Conservation (phyloP, 306 rosid species). For the Corylus americana region DNA sequence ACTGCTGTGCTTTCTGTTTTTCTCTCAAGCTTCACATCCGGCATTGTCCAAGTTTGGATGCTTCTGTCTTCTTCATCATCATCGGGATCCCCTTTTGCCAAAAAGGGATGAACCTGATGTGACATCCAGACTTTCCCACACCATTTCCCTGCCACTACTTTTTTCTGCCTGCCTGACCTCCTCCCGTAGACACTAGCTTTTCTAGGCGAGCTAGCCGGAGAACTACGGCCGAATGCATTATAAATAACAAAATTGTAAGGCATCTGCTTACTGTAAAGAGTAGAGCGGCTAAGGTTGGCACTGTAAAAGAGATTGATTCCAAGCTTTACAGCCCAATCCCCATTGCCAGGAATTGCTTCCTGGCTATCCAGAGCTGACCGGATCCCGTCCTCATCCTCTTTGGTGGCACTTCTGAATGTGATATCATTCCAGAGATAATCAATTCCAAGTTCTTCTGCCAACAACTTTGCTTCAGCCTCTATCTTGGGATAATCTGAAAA, state of each 20-base stretch:
- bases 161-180: constrained; percentile 72
- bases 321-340: constrained; percentile 98
- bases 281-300: constrained; percentile 89
- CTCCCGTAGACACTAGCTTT: constrained; percentile 67
- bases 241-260: constrained; percentile 92
- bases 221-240: constrained; percentile 79
- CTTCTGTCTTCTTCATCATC: constrained; percentile 42
- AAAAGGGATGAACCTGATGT: constrained; percentile 84
- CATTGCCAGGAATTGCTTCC: constrained; percentile 83
- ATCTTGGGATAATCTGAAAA: constrained; percentile 84
- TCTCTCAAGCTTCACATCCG: constrained; percentile 60
- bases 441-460: constrained; percentile 72
- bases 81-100: constrained; percentile 62
- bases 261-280: constrained; percentile 98
- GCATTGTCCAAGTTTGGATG: constrained; percentile 43
- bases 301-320: constrained; percentile 97
- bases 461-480: constrained; percentile 77
- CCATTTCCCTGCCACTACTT: constrained; percentile 95
- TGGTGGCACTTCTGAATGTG: constrained; percentile 61
- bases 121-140: constrained; percentile 99
- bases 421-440: constrained; percentile 60
- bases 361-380: constrained; percentile 86
- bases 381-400: constrained; percentile 77
- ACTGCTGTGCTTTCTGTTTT: constrained; percentile 38
- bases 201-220: constrained; percentile 53